A percentile compares a stretch with the other conserved stretches of the same genome.
phyloP scores from a whole-genome alignment of 202 grass and related monocot species.

The Setaria viridis region DNA sequence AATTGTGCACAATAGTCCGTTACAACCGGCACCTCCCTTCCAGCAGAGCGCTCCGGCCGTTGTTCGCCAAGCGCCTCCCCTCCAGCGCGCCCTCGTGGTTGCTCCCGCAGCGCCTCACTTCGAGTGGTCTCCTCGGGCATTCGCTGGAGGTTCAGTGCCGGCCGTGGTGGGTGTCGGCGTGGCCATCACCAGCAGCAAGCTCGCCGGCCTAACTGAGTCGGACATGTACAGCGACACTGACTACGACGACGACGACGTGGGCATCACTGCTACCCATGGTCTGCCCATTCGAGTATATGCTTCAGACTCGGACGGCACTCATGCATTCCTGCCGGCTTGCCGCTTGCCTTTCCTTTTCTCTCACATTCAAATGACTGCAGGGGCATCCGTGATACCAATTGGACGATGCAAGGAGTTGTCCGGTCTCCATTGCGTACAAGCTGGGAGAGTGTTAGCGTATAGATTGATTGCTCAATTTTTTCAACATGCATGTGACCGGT shows the following conservation, averaged over 20 bases:
- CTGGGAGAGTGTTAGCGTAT: background rate
- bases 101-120: background rate
- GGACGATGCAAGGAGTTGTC: too few relatives aligned
- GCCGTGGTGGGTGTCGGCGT: background rate
- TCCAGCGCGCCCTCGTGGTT: too few relatives aligned
- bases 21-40: too few relatives aligned
- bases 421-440: background rate
- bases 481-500: conserved; percentile 30
- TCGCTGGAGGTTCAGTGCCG: background rate
- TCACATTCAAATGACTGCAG: background rate
- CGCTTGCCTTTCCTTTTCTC: background rate
- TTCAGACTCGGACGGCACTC: conserved; percentile 6
- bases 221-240: background rate
- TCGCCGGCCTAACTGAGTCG: background rate
- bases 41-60: background rate
- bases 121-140: background rate
- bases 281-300: conserved; percentile 16
- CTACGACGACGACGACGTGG: background rate
- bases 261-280: background rate
- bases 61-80: too few relatives aligned
- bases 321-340: background rate
- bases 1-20: too few relatives aligned
- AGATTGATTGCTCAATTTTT: background rate
- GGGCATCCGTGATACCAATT: background rate
- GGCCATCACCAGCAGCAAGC: background rate